phyloP scores from a whole-genome alignment of 148 eudicot genomes.

The Suaeda aralocaspica region DNA sequence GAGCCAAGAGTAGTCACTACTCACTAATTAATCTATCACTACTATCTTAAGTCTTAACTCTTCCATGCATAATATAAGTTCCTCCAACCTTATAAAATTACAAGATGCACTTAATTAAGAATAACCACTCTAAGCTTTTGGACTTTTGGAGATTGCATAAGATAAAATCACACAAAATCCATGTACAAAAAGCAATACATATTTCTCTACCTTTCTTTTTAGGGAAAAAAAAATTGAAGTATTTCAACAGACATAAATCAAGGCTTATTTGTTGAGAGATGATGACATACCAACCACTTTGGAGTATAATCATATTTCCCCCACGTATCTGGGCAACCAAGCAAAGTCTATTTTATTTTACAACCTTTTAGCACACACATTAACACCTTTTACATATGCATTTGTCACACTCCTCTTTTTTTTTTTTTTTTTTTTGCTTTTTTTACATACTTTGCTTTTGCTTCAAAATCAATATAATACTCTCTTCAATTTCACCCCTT shows the following conservation, averaged over 20 bases:
- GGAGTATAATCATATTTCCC: conserved; percentile 23
- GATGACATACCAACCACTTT: conserved; percentile 37
- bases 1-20: too few relatives aligned
- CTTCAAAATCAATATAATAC: conserved; percentile 21
- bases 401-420: conserved; percentile 1
- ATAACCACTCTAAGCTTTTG: too few relatives aligned
- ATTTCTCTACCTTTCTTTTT: neutral
- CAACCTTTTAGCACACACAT: too few relatives aligned
- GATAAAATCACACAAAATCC: too few relatives aligned
- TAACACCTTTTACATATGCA: conserved; percentile 16
- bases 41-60: too few relatives aligned
- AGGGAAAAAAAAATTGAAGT: neutral
- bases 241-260: conserved; percentile 8
- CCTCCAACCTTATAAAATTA: too few relatives aligned
- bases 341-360: conserved; percentile 16
- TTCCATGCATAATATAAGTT: too few relatives aligned
- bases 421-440: neutral
- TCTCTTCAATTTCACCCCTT: conserved; percentile 1
- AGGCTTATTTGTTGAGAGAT: conserved; percentile 26
- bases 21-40: too few relatives aligned
- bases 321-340: conserved; percentile 26
- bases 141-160: too few relatives aligned
- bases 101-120: too few relatives aligned
- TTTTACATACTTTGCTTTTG: conserved; percentile 27
- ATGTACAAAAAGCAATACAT: too few relatives aligned